Evolutionary conservation across 352 stramenopile genomes (phyloP), one percentile per base, ranked within the genome.

Genomic region (Phytophthora pluvialis): DNA sequence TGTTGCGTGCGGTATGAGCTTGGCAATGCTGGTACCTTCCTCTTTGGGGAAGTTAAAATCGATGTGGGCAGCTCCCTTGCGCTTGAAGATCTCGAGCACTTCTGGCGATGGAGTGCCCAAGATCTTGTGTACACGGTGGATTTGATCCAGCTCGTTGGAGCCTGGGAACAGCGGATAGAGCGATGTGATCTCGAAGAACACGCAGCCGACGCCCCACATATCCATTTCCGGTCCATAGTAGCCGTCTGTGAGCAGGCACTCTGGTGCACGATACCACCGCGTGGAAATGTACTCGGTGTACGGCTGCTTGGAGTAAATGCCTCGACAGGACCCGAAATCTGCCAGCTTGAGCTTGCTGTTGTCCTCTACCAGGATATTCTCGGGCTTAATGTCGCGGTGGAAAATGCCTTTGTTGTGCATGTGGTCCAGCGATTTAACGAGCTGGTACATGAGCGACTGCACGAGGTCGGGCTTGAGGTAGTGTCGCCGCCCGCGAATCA

Each of bases 331-430:
- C 13, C 96, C 96, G 88, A 98, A 98, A 73, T 99, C 95, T 5
- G 95, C 95, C 18, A 99, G 80, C 52, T 89, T 91, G 70, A 98
- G 97, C 54, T 94, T 92, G 29, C 60, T 79, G 36, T 73, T 87
- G 64, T 85, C 79, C 50, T 98, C 91, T 4, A 98, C 88, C 16
- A 99, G 72, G 59, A 99, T 98, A 55, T 99, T 99, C 60, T 98
- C 94, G 3, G 95, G 96, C 64, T 98, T 99, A 55, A 99, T 98
- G 58, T 99, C 96, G 15, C 96, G 86, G 54, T 99, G 96, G 73
- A 99, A 99, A 61, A 99, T 98, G 45, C 95, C 96, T 58, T 98
- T 98, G 47, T 94, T 84, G 71, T 99, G 96, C 96, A 99, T 99
- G 60, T 98, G 94, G 59, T 98, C 91, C 12, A 98, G 84, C n/a